Evolutionary conservation across 2,329 filamentous ascomycete species (phyloP).

Genomic region (Aspergillus sp.): DNA sequence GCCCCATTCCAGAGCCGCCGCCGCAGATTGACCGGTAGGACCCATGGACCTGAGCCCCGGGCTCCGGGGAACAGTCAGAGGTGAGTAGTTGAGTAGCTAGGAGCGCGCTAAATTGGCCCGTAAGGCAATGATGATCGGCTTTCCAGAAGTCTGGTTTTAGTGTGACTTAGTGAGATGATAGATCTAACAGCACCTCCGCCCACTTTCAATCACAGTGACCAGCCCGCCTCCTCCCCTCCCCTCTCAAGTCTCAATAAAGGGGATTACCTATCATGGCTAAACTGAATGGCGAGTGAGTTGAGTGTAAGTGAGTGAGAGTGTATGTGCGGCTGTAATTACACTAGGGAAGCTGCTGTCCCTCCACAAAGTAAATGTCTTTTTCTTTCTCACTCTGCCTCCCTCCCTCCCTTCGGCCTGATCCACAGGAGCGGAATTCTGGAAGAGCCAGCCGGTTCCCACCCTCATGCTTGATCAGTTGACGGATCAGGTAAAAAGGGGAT

Average conservation of each 20-base stretch:
- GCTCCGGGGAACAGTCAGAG: slow-evolving; percentile 38
- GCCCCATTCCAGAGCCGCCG: slow-evolving; percentile 25
- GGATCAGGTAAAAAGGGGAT: slow-evolving; percentile 7
- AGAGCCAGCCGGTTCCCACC: background rate
- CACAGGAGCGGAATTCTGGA: slow-evolving; percentile 1
- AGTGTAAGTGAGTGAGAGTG: background rate
- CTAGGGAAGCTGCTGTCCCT: background rate
- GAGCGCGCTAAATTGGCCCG: slow-evolving; percentile 33
- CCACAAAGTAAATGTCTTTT: background rate
- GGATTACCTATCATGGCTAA: slow-evolving; percentile 1
- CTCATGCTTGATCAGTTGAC: slow-evolving; percentile 3
- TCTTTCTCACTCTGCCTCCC: background rate
- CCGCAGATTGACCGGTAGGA: slow-evolving; percentile 28
- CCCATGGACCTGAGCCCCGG: slow-evolving; percentile 35
- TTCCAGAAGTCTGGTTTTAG: slow-evolving; percentile 39
- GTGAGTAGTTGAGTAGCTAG: slow-evolving; percentile 28
- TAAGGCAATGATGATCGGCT: slow-evolving; percentile 38
- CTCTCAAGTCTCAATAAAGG: slow-evolving; percentile 7
- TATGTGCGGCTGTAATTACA: background rate
- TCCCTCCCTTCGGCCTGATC: background rate
- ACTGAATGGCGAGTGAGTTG: background rate
- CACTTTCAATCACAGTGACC: slow-evolving; percentile 16
- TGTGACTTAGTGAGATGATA: slow-evolving; percentile 40
- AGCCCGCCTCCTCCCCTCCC: slow-evolving; percentile 17
- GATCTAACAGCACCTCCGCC: slow-evolving; percentile 32